phyloP scores from a whole-genome alignment of 2,329 filamentous ascomycete genomes.

The Elsinoe necatrix region DNA sequence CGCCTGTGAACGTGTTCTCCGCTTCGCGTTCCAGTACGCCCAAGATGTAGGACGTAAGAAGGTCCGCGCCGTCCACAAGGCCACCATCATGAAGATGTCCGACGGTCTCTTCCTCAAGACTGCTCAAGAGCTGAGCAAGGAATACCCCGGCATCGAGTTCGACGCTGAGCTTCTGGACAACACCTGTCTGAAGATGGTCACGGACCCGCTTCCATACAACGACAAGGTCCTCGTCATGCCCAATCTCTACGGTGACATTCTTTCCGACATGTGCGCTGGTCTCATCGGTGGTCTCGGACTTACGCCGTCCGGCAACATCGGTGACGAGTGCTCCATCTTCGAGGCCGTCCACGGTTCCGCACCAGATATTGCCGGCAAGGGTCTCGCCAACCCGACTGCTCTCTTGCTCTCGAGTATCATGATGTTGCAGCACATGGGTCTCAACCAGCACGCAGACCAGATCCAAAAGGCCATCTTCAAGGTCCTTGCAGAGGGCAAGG shows the following conservation, averaged over 20 bases:
- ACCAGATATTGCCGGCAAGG: conserved; percentile 93
- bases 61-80: conserved; percentile 98
- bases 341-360: conserved; percentile 98
- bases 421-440: conserved; percentile 98
- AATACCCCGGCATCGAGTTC: conserved; percentile 93
- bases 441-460: conserved; percentile 71
- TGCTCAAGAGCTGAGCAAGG: conserved; percentile 78
- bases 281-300: conserved; percentile 95
- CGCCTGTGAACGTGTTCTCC: conserved; percentile 88
- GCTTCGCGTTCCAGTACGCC: conserved; percentile 97
- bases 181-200: conserved; percentile 97
- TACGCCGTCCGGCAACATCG: conserved; percentile 96
- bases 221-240: conserved; percentile 97
- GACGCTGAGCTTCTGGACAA: conserved; percentile 98
- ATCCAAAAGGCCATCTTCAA: conserved; percentile 95
- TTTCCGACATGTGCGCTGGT: conserved; percentile 98
- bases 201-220: conserved; percentile 92
- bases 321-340: conserved; percentile 98
- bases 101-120: conserved; percentile 95
- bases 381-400: conserved; percentile 92
- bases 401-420: conserved; percentile 94
- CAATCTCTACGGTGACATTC: conserved; percentile 98
- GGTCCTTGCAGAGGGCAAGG: conserved; percentile 91
- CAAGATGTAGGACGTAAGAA: conserved; percentile 88
- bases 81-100: conserved; percentile 99